Conservation (phyloP, 2,329 filamentous ascomycete species). For the Fusarium proliferatum region DNA sequence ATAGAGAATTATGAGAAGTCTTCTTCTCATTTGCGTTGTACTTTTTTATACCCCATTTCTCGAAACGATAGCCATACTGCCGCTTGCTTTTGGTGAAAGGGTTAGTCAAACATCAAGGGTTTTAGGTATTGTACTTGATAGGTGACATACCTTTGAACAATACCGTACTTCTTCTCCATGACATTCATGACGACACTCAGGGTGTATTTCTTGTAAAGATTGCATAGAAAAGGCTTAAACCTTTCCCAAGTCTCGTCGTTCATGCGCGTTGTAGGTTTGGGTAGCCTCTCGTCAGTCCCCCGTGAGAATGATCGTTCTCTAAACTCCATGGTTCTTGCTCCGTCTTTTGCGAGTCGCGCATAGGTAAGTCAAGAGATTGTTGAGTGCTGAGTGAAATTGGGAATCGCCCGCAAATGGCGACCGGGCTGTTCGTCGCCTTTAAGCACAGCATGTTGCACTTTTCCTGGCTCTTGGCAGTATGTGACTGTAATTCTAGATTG, state of each 20-base stretch:
- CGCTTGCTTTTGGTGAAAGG: constrained; percentile 39
- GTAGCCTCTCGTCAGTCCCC: constrained; percentile 16
- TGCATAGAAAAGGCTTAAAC: constrained; percentile 35
- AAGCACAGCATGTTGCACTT: constrained; percentile 24
- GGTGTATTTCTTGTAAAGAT: constrained; percentile 36
- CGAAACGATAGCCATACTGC: constrained; percentile 47
- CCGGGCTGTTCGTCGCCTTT: constrained; percentile 14
- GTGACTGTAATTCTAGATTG: constrained; percentile 14
- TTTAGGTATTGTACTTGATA: background rate
- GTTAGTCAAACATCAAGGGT: background rate
- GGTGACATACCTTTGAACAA: constrained; percentile 37
- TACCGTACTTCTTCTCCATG: constrained; percentile 31
- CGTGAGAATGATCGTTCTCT: constrained; percentile 10
- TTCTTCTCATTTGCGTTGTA: constrained; percentile 41
- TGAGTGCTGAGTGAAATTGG: background rate
- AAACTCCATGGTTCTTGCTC: constrained; percentile 17
- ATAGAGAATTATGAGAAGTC: background rate
- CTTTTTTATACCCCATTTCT: constrained; percentile 44
- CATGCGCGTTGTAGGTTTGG: constrained; percentile 39
- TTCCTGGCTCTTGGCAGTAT: background rate
- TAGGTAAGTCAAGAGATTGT: background rate
- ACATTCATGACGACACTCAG: constrained; percentile 35
- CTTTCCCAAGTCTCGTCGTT: constrained; percentile 38
- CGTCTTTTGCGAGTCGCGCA: background rate
- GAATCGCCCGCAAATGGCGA: background rate